Percentiles rank a stretch among this genome's conserved stretches.
Conservation (phyloP, 2,329 filamentous ascomycete species). For the Ophiocordyceps sinensis region DNA sequence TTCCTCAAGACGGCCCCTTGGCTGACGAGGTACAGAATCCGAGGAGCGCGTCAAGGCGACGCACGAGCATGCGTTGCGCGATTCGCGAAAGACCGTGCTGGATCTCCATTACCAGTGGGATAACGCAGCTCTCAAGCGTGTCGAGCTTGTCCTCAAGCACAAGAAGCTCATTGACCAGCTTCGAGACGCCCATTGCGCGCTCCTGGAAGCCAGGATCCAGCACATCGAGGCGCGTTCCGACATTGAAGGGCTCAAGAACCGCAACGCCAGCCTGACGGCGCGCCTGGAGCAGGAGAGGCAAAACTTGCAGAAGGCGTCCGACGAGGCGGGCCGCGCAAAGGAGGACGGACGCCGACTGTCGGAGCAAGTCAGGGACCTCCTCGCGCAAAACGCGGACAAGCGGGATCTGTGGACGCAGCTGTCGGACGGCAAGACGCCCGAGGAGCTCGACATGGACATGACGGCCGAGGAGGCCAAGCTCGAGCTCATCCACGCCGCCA, state of each 20-base stretch:
- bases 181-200: conserved; percentile 43
- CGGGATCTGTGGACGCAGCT: conserved; percentile 27
- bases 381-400: conserved; percentile 23
- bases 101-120: conserved; percentile 41
- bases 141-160: conserved; percentile 34
- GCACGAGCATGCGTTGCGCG: conserved; percentile 17
- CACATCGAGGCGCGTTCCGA: conserved; percentile 77
- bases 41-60: conserved; percentile 18
- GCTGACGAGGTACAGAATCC: conserved; percentile 16
- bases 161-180: conserved; percentile 49
- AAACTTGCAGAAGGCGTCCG: conserved; percentile 19
- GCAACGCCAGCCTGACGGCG: conserved; percentile 45
- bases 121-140: conserved; percentile 38
- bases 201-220: conserved; percentile 56
- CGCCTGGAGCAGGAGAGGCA: conserved; percentile 31
- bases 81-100: conserved; percentile 23
- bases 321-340: conserved; percentile 21
- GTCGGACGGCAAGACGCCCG: conserved; percentile 34
- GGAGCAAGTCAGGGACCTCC: conserved; percentile 23
- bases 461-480: conserved; percentile 60
- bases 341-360: conserved; percentile 17
- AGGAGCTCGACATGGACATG: conserved; percentile 60
- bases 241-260: conserved; percentile 48
- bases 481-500: conserved; percentile 65
- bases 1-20: not conserved